Percentiles rank a stretch among this genome's conserved stretches.
Conservation (phyloP, 2,329 filamentous ascomycete genomes). For the Dendryphion nanum region DNA sequence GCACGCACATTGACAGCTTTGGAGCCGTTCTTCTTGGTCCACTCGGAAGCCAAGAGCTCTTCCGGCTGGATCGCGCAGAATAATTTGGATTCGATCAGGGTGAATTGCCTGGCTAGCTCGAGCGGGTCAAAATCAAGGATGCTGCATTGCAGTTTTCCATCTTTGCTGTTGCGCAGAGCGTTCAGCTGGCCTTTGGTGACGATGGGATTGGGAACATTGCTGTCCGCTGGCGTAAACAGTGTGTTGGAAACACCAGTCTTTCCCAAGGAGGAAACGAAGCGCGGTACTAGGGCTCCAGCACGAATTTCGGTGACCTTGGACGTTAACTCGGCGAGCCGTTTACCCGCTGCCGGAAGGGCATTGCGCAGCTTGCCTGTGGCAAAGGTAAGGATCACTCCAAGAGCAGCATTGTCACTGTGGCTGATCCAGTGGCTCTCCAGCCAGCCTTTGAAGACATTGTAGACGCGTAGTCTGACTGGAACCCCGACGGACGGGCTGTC, state of each 20-base stretch:
- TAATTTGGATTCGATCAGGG: constrained; percentile 84
- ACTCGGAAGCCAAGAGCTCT: constrained; percentile 86
- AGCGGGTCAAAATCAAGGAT: constrained; percentile 89
- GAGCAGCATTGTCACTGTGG: constrained; percentile 72
- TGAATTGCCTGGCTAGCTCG: constrained; percentile 88
- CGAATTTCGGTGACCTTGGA: constrained; percentile 74
- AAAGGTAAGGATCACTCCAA: constrained; percentile 76
- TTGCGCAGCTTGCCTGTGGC: constrained; percentile 68
- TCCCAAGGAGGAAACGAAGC: constrained; percentile 79
- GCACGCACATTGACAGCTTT: constrained; percentile 87
- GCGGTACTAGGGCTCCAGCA: constrained; percentile 71
- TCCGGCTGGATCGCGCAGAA: constrained; percentile 92
- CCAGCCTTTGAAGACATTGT: constrained; percentile 97
- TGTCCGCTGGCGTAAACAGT: constrained; percentile 68
- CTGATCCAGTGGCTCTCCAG: constrained; percentile 93
- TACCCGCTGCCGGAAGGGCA: constrained; percentile 73
- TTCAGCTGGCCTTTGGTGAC: constrained; percentile 76
- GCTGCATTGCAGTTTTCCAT: constrained; percentile 65
- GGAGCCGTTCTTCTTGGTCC: constrained; percentile 82
- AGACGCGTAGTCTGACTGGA: constrained; percentile 85
- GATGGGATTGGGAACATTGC: constrained; percentile 66
- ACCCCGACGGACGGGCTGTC: constrained; percentile 72
- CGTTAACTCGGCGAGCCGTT: constrained; percentile 75
- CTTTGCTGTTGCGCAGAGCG: constrained; percentile 71
- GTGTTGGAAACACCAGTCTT: constrained; percentile 78